Percentiles rank a stretch among this genome's conserved stretches.
Conservation (phyloP, 2,329 filamentous ascomycete species). For the Neofusicoccum sp. region DNA sequence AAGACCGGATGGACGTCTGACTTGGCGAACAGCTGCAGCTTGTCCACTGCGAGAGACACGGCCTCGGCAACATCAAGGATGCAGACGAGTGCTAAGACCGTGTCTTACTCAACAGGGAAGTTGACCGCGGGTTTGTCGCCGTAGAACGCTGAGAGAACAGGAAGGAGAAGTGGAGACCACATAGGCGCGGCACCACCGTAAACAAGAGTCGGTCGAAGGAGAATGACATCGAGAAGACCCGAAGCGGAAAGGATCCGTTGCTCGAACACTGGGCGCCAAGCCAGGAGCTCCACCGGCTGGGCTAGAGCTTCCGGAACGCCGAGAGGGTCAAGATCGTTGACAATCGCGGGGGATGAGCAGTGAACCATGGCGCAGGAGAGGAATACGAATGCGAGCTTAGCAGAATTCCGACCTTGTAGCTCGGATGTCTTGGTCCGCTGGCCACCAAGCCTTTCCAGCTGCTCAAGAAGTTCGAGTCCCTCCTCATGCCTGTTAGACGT, state of each 20-base stretch:
- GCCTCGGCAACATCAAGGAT: constrained; percentile 43
- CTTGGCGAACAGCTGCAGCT: constrained; percentile 30
- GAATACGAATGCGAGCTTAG: constrained; percentile 44
- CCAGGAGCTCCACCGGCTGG: constrained; percentile 29
- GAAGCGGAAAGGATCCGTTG: constrained; percentile 34
- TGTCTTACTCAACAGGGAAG: constrained; percentile 28
- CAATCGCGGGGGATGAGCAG: constrained; percentile 31
- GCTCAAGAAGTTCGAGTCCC: constrained; percentile 28
- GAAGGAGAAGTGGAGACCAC: constrained; percentile 31
- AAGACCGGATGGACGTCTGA: constrained; percentile 41
- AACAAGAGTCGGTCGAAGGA: constrained; percentile 38
- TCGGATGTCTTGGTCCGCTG: constrained; percentile 25
- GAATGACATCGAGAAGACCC: constrained; percentile 37
- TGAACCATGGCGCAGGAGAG: constrained; percentile 44
- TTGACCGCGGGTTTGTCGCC: constrained; percentile 21
- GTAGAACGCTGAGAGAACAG: constrained; percentile 32
- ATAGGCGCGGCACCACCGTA: constrained; percentile 41
- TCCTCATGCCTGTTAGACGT: constrained; percentile 32
- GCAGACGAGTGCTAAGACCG: constrained; percentile 35
- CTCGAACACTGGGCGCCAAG: constrained; percentile 38
- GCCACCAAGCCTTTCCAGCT: constrained; percentile 27
- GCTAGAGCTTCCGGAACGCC: constrained; percentile 26
- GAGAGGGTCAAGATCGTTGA: constrained; percentile 36
- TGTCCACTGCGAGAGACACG: constrained; percentile 35
- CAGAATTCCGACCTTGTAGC: constrained; percentile 26